A percentile compares a stretch with the other conserved stretches of the same genome.
phyloP scores from a whole-genome alignment of 495 filamentous ascomycete species.

The Annulohypoxylon maeteangense region DNA sequence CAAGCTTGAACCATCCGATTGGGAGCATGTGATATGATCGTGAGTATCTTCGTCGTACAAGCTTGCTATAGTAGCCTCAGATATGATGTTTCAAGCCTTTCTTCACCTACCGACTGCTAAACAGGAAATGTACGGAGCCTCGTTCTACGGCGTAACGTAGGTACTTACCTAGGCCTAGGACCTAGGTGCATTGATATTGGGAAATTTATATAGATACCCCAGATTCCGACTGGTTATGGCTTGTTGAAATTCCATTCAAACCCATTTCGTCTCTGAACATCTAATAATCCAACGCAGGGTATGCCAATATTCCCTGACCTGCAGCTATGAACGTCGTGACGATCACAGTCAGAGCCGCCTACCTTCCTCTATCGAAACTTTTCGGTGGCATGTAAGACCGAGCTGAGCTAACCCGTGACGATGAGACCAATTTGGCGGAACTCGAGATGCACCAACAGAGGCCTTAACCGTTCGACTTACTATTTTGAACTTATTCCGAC shows the following conservation, averaged over 20 bases:
- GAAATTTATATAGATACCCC: slow-evolving; percentile 13
- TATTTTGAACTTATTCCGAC: slow-evolving; percentile 6
- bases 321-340: background rate
- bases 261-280: background rate
- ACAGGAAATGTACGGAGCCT: slow-evolving; percentile 19
- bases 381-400: slow-evolving; percentile 2
- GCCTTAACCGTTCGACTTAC: background rate
- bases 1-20: slow-evolving; percentile 8
- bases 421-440: background rate
- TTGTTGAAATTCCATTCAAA: background rate
- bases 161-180: background rate
- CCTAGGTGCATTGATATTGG: background rate
- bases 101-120: background rate
- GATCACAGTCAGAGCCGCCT: background rate
- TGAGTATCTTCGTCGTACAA: slow-evolving; percentile 3
- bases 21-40: slow-evolving; percentile 22
- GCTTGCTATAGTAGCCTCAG: slow-evolving; percentile 9
- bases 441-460: background rate
- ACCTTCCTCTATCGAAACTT: slow-evolving; percentile 10
- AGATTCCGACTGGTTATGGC: slow-evolving; percentile 1
- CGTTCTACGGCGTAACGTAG: background rate
- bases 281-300: background rate
- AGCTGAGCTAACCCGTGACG: slow-evolving; percentile 9
- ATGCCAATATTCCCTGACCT: background rate
- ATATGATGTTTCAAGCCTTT: background rate